Conservation (phyloP, 1,284 basidiomycete species). For the Leccinum subrobustum region DNA sequence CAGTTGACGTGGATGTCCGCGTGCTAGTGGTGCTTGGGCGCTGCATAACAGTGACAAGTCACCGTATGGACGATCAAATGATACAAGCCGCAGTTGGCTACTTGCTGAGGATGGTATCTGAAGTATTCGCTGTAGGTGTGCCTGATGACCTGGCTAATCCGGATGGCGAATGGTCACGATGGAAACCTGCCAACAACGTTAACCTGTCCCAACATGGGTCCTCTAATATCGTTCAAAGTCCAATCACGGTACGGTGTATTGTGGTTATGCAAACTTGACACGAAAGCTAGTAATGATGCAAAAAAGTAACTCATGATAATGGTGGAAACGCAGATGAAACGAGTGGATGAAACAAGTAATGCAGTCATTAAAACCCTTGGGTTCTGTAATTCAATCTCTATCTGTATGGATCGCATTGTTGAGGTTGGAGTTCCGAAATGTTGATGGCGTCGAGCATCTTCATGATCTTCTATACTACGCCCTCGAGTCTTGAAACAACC, state of each 20-base stretch:
- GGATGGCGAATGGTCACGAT: conserved; percentile 17
- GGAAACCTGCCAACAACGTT: conserved; percentile 12
- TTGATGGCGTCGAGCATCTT: background rate
- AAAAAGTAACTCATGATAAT: background rate
- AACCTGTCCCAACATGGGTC: background rate
- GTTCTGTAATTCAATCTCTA: background rate
- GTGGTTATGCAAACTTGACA: conserved; percentile 3
- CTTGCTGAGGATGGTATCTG: background rate
- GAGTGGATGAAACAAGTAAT: background rate
- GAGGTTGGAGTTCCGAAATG: background rate
- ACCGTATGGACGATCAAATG: background rate
- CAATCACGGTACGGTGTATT: background rate
- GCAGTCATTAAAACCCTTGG: background rate
- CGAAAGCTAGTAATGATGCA: conserved; percentile 1
- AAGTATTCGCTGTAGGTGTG: background rate
- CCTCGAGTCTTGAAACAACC: conserved; percentile 41
- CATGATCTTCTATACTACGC: conserved; percentile 14
- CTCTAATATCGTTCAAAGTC: background rate
- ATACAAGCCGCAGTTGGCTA: background rate
- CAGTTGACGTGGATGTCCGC: conserved; percentile 26
- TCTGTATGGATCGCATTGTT: background rate
- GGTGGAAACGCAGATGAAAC: background rate
- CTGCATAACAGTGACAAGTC: conserved; percentile 19
- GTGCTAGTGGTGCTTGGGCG: conserved; percentile 32
- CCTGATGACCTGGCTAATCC: background rate